Conservation (phyloP, 176 grass and related monocot genomes). For the Zoysia pacifica region DNA sequence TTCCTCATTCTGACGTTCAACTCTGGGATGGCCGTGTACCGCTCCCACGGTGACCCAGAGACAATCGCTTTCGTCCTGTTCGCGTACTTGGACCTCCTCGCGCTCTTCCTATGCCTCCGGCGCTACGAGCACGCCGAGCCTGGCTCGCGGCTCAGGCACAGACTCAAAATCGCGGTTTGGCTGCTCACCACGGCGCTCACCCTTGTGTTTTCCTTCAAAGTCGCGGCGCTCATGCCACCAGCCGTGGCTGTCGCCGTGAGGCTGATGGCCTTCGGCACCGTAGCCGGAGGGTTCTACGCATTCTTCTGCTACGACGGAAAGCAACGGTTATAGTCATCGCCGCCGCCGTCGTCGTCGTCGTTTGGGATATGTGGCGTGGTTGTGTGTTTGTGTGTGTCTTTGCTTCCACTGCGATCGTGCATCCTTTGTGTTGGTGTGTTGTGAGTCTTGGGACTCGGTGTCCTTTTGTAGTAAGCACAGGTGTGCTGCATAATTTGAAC, state of each 20-base stretch:
- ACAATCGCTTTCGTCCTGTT: conserved; percentile 5
- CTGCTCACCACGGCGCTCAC: conserved; percentile 6
- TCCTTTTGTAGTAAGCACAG: too few species aligned
- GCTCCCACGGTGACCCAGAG: background rate
- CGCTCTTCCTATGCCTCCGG: background rate
- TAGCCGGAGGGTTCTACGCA: background rate
- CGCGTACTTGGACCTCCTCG: background rate
- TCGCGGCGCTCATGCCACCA: conserved; percentile 9
- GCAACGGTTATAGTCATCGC: background rate
- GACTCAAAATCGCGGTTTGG: conserved; percentile 16
- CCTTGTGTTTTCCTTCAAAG: conserved; percentile 3
- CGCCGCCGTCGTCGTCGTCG: too few species aligned
- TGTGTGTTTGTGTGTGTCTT: too few species aligned
- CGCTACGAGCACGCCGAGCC: background rate
- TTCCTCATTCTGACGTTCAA: background rate
- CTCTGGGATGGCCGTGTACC: conserved; percentile 15
- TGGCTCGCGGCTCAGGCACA: background rate
- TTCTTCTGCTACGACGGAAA: background rate
- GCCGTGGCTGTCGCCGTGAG: background rate
- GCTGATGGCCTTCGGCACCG: background rate
- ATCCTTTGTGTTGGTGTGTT: too few species aligned
- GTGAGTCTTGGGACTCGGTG: too few species aligned
- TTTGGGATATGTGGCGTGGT: too few species aligned
- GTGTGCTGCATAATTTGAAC: too few species aligned
- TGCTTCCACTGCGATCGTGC: too few species aligned